phyloP scores from a whole-genome alignment of 495 filamentous ascomycete genomes.

The Jackrogersella multiformis region DNA sequence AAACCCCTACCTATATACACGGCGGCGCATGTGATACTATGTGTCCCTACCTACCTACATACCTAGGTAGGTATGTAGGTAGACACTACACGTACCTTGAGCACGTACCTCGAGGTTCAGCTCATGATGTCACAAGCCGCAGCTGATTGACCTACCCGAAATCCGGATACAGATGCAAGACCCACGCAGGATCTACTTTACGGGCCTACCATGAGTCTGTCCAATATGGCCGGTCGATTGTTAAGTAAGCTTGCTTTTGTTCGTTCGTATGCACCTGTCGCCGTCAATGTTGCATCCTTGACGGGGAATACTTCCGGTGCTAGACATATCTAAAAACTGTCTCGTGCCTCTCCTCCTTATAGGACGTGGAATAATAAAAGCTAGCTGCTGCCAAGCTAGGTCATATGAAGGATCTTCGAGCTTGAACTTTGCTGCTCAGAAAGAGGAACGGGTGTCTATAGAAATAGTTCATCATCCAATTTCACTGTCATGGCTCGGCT shows the following conservation, averaged over 20 bases:
- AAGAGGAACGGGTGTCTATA: slow-evolving; percentile 7
- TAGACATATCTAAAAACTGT: slow-evolving; percentile 8
- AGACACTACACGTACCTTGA: too few relatives aligned
- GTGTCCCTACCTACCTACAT: slow-evolving; percentile 2
- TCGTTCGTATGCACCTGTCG: slow-evolving; percentile 9
- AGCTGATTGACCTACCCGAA: slow-evolving; percentile 13
- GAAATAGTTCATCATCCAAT: slow-evolving; percentile 3
- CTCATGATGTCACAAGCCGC: slow-evolving; percentile 36
- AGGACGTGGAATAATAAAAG: slow-evolving; percentile 28
- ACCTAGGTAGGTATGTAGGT: too few relatives aligned
- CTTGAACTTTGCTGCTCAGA: slow-evolving; percentile 7
- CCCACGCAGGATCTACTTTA: slow-evolving; percentile 24
- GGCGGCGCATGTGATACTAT: slow-evolving; percentile 28
- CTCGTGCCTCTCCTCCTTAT: slow-evolving; percentile 29
- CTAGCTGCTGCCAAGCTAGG: slow-evolving; percentile 1
- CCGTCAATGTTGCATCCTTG: slow-evolving; percentile 34
- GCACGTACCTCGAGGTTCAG: slow-evolving; percentile 24
- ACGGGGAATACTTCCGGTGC: slow-evolving; percentile 17
- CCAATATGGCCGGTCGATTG: slow-evolving; percentile 11
- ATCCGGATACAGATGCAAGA: slow-evolving; percentile 27
- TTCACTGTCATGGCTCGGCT: slow-evolving; percentile 16
- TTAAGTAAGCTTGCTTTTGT: slow-evolving; percentile 26
- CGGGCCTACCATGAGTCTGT: slow-evolving; percentile 3
- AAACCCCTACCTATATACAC: slow-evolving; percentile 7
- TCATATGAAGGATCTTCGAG: slow-evolving; percentile 1